These are phyloP conservation scores for Glonium stellatum DNA, from an alignment of 495 filamentous ascomycete species.

Conservation along the genomic window DNA sequence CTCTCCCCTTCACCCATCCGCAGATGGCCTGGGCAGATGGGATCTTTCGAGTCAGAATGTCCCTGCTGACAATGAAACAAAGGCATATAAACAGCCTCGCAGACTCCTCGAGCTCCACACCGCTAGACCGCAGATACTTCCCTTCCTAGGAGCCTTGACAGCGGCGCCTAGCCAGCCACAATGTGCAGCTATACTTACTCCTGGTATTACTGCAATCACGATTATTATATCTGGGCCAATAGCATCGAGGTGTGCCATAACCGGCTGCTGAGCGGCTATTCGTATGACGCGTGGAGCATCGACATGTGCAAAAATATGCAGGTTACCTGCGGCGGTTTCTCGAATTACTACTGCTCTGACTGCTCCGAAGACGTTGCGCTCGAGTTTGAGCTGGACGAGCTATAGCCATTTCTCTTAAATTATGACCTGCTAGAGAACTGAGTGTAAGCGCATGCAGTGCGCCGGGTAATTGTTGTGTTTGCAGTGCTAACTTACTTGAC, in stretches of 20 bases:
- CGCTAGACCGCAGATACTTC: neutral
- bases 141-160: neutral
- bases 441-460: no score
- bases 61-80: neutral
- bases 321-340: conserved; percentile 32
- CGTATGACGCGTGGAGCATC: conserved; percentile 35
- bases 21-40: neutral
- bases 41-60: neutral
- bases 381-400: conserved; percentile 31
- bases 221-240: conserved; percentile 34
- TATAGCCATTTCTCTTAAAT: neutral
- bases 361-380: conserved; percentile 31
- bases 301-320: conserved; percentile 37
- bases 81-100: neutral
- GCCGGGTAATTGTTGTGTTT: no score
- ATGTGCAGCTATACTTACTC: conserved; percentile 35
- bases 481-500: no score
- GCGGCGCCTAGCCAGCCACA: neutral
- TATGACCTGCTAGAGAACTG: neutral
- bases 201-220: conserved; percentile 37
- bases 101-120: neutral
- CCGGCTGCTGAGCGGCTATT: conserved; percentile 32
- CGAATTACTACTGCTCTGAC: conserved; percentile 33
- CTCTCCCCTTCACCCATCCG: neutral
- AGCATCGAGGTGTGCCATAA: conserved; percentile 30